Conservation (phyloP, 2,329 filamentous ascomycete species). For the Pseudopithomyces maydicus region DNA sequence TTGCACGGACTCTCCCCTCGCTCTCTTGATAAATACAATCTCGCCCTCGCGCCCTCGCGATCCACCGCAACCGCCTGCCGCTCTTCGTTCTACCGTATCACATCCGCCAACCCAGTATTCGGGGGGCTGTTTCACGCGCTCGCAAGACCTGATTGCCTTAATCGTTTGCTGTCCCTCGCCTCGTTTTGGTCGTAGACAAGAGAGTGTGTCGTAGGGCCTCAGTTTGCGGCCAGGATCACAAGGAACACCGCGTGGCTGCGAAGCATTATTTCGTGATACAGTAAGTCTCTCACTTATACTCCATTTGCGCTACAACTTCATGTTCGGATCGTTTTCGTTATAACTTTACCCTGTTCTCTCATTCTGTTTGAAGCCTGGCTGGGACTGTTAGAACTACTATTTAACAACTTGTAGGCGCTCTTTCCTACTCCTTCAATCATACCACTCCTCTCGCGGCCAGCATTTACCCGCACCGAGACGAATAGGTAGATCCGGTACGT, state of each 20-base stretch:
- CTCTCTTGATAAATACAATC: not conserved
- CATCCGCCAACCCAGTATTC: not conserved
- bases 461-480: not conserved
- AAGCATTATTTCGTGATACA: not conserved
- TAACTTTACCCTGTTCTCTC: slow-evolving; percentile 5
- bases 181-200: slow-evolving; percentile 4
- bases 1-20: not conserved
- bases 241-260: not conserved
- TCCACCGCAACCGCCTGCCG: not conserved
- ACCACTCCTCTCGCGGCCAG: not conserved
- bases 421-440: not conserved
- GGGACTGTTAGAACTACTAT: not conserved
- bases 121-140: not conserved
- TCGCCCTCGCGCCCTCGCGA: not conserved
- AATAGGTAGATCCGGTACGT: slow-evolving; percentile 2
- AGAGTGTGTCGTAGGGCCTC: not conserved
- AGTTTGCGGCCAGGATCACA: not conserved
- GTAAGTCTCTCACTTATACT: slow-evolving; percentile 4
- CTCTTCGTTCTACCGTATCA: not conserved
- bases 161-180: not conserved
- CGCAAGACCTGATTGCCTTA: not conserved
- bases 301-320: not conserved
- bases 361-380: slow-evolving; percentile 6
- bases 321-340: not conserved
- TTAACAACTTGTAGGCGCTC: slow-evolving; percentile 12